A percentile compares a stretch with the other conserved stretches of the same genome.
Evolutionary conservation across 345 rosid species (phyloP).

Genomic region (Hibiscus mutabilis): DNA sequence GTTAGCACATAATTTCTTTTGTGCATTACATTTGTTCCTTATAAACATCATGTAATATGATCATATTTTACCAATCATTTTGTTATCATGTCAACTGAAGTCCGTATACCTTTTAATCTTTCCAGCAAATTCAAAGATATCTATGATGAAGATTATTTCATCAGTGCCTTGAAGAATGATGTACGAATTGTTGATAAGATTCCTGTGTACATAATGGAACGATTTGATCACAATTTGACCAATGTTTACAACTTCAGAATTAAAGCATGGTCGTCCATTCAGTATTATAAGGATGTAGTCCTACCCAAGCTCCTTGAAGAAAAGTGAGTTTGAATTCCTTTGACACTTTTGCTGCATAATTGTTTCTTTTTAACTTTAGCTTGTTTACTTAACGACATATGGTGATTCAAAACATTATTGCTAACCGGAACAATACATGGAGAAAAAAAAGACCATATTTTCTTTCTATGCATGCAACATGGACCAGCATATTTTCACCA

Average conservation of each 20-base stretch:
- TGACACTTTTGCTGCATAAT: background rate
- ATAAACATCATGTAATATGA: background rate
- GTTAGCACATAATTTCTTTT: background rate
- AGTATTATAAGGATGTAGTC: constrained; percentile 74
- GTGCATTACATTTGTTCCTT: background rate
- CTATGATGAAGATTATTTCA: constrained; percentile 80
- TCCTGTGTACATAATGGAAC: constrained; percentile 91
- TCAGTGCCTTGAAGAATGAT: constrained; percentile 61
- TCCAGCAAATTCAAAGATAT: constrained; percentile 84
- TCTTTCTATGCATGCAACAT: background rate
- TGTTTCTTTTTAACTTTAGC: background rate
- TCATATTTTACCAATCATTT: background rate
- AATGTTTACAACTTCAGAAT: constrained; percentile 95
- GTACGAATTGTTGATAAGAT: constrained; percentile 76
- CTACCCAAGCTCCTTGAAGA: constrained; percentile 93
- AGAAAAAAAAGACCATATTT: background rate
- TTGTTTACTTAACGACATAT: background rate
- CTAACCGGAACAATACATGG: background rate
- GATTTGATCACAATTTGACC: constrained; percentile 79
- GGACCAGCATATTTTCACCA: background rate
- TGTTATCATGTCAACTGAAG: background rate
- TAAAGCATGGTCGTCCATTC: constrained; percentile 95
- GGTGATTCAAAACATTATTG: background rate
- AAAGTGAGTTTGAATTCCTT: constrained; percentile 51
- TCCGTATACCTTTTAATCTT: constrained; percentile 5